Evolutionary conservation across 805 yeast genomes (phyloP).

Genomic region (Kodamaea kaohsiungensis): DNA sequence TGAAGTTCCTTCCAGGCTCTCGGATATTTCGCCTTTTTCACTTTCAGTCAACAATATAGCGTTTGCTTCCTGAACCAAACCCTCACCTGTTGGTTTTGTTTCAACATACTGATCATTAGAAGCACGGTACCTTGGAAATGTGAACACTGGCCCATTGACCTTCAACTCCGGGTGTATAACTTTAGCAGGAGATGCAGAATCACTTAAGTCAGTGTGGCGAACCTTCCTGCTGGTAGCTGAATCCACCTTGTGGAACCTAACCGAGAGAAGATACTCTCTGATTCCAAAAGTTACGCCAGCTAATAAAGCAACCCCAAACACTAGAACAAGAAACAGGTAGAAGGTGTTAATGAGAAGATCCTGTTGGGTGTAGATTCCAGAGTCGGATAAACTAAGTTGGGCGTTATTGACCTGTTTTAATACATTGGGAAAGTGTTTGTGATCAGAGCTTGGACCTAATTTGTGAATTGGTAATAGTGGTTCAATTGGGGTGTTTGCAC

Average conservation of each 20-base stretch:
- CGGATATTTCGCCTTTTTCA: background rate
- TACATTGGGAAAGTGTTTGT: background rate
- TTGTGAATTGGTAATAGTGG: background rate
- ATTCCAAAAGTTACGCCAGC: constrained; percentile 24
- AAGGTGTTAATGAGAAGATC: constrained; percentile 27
- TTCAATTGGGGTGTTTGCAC: too few relatives aligned
- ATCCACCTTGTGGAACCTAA: constrained; percentile 15
- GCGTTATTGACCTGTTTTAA: too few relatives aligned
- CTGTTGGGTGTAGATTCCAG: constrained; percentile 11
- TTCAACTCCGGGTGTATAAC: background rate
- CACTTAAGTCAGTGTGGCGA: constrained; percentile 16
- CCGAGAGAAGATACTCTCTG: constrained; percentile 23
- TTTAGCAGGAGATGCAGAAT: background rate
- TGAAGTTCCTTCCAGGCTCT: background rate
- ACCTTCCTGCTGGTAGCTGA: constrained; percentile 15
- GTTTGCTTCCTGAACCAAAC: constrained; percentile 11
- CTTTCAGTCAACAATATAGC: background rate
- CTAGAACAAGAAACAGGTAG: constrained; percentile 25
- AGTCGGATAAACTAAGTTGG: background rate
- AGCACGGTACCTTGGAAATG: background rate
- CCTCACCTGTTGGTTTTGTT: constrained; percentile 12
- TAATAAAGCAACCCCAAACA: constrained; percentile 20
- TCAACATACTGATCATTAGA: background rate
- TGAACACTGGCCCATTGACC: background rate
- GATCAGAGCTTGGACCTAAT: background rate